Base-by-base conservation (phyloP, 805 yeast species). In the Metschnikowia proteae region DNA sequence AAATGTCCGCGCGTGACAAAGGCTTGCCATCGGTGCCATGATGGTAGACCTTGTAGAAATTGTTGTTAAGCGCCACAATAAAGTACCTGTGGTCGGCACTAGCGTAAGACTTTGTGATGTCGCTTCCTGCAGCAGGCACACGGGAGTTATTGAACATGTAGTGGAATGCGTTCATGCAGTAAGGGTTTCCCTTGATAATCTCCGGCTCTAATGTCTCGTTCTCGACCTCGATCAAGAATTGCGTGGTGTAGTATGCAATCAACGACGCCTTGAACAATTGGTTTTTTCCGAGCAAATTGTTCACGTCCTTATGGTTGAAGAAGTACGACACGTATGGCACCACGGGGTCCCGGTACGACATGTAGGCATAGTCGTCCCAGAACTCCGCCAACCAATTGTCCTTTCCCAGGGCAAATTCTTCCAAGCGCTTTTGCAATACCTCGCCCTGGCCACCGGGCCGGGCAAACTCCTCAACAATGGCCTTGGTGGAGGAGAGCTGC, bases 331-430 rank as follows among this genome's bases (percentile, higher is more conserved):
- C 96, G 63, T 83, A 91, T 9, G 98, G 97, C 27, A 88, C 87
- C n/a, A 92, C 87, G 0, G 98, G 96, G 67, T 89, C 98, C 56
- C 94, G 79, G 71, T 89, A 91, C 36, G 86, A 82, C 74, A 92
- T 74, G 69, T 92, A 92, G 22, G 97, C 96, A 57, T 86, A 88
- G 60, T 87, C 86, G 66, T 92, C 96, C 99, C 99, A 92, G 78
- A 85, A 89, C 51, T 81, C 84, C 41, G 86, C 80, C 60, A 92
- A 76, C 99, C 99, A 92, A 67, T 92, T 92, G 63, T 89, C 84
- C 53, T 81, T 79, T 45, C 68, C 76, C 29, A 68, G 58, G 28
- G 92, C 84, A 56, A 81, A 80, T 26, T 75, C 70, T 33, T 66
- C 61, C 46, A 92, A 76, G 51, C 91, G 78, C 48, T 73, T 55